Base-by-base conservation (phyloP, 225 moss, liverwort and hornwort species). In the Neckera pumila region DNA sequence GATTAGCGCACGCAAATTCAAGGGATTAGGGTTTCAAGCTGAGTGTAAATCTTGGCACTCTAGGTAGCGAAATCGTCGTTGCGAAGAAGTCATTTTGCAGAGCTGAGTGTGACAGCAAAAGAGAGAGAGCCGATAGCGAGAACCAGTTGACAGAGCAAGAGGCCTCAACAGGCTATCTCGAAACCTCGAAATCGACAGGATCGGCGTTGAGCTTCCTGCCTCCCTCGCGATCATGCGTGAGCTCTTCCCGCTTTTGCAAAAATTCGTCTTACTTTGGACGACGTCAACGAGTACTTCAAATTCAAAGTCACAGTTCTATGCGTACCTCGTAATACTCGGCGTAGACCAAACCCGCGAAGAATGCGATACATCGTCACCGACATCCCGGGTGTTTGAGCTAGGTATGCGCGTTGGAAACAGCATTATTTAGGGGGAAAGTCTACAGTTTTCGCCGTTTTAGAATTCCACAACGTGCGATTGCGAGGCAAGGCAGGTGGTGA, bases 121-220 rank as follows among this genome's bases (percentile, higher is more conserved):
- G 28, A 58, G 28, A 58, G 58, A 54, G 28, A 27, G 87, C 91
- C 73, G 66, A 89, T 61, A 93, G 89, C 67, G 93, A 92, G 81
- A 91, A 93, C 71, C 91, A 94, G 80, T 77, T 92, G 60, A 90
- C 83, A 43, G 93, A 92, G 78, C 91, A 95, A 79, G 93, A 94
- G 66, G 89, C 91, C 56, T 94, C 92, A 17, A 78, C 90, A n/a
- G 85, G 87, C 69, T 93, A 93, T 47, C 86, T 97, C 54, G 89
- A 92, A 47, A 77, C 83, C 36, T 88, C 54, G 90, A 89, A 33
- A 91, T 93, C 40, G 93, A 93, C 40, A 92, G 91, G 12, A 45
- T 94, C 58, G 58, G 40, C 84, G 84, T 95, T 18, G 92, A 90
- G 60, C 94, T 95, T 89, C 95, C 95, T 15, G 87, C 95, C 30